phyloP scores from a whole-genome alignment of 176 grass and related monocot species.

The sorghum (Sorghum bicolor) region Sorghum_bicolor_NCBIv3 NC_012878.2:58203001-58203500 shows the following conservation, averaged over 20 bases:
- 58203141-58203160: constrained; percentile 28
- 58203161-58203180: neutral
- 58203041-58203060: constrained; percentile 7
- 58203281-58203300: too few species aligned
- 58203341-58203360: too few species aligned
- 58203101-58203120: constrained; percentile 10
- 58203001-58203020: neutral
- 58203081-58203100: neutral
- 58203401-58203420: too few species aligned
- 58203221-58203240: constrained; percentile 27
- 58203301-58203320: too few species aligned
- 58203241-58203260: neutral
- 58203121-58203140: constrained; percentile 35
- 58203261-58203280: neutral
- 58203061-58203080: neutral
- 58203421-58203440: too few species aligned
- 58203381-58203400: too few species aligned
- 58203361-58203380: too few species aligned
- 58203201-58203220: neutral
- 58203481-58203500: too few species aligned
- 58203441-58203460: too few species aligned
- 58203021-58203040: constrained; percentile 24
- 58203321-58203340: too few species aligned
- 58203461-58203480: too few species aligned
- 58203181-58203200: too few species aligned